phyloP scores from a whole-genome alignment of 495 filamentous ascomycete species.

The Penicillium verhagenii region DNA sequence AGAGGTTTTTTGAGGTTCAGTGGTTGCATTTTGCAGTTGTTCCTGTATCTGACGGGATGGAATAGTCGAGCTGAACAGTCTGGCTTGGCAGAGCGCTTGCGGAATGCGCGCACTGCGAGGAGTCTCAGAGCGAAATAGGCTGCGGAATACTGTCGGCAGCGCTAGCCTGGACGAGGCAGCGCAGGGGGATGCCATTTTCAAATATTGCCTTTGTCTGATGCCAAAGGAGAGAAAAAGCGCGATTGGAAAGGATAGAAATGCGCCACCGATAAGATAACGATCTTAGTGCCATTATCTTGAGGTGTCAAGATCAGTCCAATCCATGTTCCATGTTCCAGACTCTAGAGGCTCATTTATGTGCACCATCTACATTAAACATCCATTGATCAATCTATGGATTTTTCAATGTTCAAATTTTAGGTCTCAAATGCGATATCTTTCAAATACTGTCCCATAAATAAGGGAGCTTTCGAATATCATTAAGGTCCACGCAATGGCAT shows the following conservation, averaged over 20 bases:
- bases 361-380: too few relatives aligned
- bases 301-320: background rate
- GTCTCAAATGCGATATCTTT: too few relatives aligned
- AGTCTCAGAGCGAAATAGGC: slow-evolving; percentile 25
- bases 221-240: background rate
- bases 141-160: slow-evolving; percentile 22
- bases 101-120: slow-evolving; percentile 3
- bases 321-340: background rate
- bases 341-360: too few relatives aligned
- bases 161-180: slow-evolving; percentile 24
- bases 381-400: too few relatives aligned
- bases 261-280: background rate
- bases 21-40: background rate
- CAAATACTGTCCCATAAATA: too few relatives aligned
- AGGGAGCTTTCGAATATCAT: too few relatives aligned
- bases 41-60: background rate
- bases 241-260: background rate
- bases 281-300: background rate
- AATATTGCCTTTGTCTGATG: background rate
- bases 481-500: too few relatives aligned
- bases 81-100: slow-evolving; percentile 1
- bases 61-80: slow-evolving; percentile 16
- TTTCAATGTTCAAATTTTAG: too few relatives aligned
- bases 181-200: slow-evolving; percentile 14
- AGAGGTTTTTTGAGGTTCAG: background rate